A percentile compares a stretch with the other conserved stretches of the same genome.
Conservation (phyloP, 306 rosid genomes). For the Oxytropis ochrocephala region DNA sequence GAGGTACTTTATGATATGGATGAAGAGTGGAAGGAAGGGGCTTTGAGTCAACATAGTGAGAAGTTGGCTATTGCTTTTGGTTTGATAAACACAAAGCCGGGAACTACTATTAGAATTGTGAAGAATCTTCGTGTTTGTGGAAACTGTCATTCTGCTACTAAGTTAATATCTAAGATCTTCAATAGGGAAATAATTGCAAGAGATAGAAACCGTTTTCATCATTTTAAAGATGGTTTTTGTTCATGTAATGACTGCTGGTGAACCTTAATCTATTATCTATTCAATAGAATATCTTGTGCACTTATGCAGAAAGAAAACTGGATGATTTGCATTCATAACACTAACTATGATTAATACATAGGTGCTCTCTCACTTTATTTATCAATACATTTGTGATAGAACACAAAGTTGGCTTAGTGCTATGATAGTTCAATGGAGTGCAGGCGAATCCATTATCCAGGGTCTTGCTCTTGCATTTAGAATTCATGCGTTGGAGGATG, state of each 20-base stretch:
- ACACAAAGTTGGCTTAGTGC: neutral
- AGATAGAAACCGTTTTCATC: slow-evolving; percentile 78
- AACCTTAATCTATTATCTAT: slow-evolving; percentile 7
- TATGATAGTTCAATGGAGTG: neutral
- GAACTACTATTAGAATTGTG: slow-evolving; percentile 60
- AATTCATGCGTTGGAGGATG: slow-evolving; percentile 32
- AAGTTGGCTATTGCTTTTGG: slow-evolving; percentile 81
- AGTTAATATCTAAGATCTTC: slow-evolving; percentile 70
- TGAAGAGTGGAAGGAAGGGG: slow-evolving; percentile 83
- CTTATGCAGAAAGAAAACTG: slow-evolving; percentile 6
- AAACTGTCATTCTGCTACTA: slow-evolving; percentile 80
- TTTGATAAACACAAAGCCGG: slow-evolving; percentile 74
- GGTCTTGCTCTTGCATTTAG: neutral
- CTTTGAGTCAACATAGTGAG: slow-evolving; percentile 81
- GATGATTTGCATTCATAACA: slow-evolving; percentile 23
- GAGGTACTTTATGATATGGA: slow-evolving; percentile 78
- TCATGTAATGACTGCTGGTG: slow-evolving; percentile 71
- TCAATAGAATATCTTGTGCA: slow-evolving; percentile 1
- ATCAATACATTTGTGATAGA: slow-evolving; percentile 13
- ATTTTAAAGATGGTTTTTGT: slow-evolving; percentile 74
- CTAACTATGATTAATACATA: slow-evolving; percentile 10
- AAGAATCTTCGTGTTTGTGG: slow-evolving; percentile 87
- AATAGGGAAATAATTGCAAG: slow-evolving; percentile 78
- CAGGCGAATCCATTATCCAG: neutral
- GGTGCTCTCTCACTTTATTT: slow-evolving; percentile 12